A percentile compares a stretch with the other conserved stretches of the same genome.
Conservation (phyloP, 2,329 filamentous ascomycete species). For the Trichoderma aggressivum region DNA sequence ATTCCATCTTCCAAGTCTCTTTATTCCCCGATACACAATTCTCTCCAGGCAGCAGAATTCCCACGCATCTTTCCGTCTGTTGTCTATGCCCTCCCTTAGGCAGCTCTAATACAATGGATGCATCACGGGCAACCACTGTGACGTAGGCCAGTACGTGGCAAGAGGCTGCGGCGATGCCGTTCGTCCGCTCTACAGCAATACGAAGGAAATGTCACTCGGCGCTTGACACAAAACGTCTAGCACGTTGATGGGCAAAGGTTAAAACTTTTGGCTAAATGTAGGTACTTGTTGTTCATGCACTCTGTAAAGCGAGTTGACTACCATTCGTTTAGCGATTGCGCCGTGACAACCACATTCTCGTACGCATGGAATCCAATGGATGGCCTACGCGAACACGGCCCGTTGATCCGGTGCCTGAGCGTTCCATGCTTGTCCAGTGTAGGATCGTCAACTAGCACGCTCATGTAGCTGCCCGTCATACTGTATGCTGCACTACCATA, state of each 20-base stretch:
- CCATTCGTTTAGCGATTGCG: background rate
- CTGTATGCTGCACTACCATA: background rate
- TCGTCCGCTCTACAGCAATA: constrained; percentile 24
- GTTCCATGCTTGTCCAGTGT: background rate
- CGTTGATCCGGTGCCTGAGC: constrained; percentile 6
- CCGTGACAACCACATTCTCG: background rate
- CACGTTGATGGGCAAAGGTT: background rate
- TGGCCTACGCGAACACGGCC: background rate
- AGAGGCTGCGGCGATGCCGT: constrained; percentile 15
- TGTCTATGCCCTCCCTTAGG: background rate
- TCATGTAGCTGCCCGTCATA: background rate
- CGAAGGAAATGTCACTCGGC: constrained; percentile 16
- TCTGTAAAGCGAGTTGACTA: background rate
- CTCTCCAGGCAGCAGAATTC: background rate
- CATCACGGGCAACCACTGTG: constrained; percentile 13
- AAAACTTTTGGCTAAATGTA: background rate
- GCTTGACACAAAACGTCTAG: background rate
- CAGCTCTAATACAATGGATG: background rate
- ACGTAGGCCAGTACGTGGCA: constrained; percentile 25
- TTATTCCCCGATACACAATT: background rate
- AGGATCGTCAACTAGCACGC: background rate
- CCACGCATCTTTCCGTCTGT: background rate
- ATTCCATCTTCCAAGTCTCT: no score
- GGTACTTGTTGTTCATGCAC: background rate
- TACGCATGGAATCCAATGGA: background rate